Evolutionary conservation across 257 asterid species (phyloP).

Genomic region (Nemophila menziesii): DNA sequence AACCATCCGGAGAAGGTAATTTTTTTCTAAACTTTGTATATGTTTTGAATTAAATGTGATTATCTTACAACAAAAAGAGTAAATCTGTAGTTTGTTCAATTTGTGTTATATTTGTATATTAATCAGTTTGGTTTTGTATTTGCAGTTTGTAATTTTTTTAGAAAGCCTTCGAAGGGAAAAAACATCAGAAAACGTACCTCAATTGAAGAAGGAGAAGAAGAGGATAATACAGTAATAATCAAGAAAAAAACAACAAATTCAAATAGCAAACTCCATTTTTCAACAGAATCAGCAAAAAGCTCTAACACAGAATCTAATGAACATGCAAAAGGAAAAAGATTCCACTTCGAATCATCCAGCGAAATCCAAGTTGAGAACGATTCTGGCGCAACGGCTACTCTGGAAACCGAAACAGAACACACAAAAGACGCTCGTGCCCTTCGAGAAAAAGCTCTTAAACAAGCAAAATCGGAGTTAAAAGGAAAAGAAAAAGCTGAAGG

Average conservation of each 20-base stretch:
- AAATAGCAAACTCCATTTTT: conserved; percentile 53
- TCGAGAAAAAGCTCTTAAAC: conserved; percentile 70
- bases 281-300: conserved; percentile 43
- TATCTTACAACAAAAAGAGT: no score
- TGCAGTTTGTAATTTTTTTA: conserved; percentile 75
- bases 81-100: not conserved
- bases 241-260: conserved; percentile 45
- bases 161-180: conserved; percentile 66
- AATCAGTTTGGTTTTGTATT: not conserved
- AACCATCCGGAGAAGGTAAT: conserved; percentile 11
- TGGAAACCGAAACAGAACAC: conserved; percentile 88
- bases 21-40: not conserved
- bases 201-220: conserved; percentile 43
- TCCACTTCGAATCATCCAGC: conserved; percentile 68
- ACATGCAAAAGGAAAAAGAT: conserved; percentile 29
- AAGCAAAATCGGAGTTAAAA: conserved; percentile 54
- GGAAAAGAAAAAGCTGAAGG: conserved; percentile 47
- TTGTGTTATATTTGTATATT: not conserved
- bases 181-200: conserved; percentile 64
- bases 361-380: conserved; percentile 79
- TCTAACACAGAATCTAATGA: conserved; percentile 23
- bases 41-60: not conserved
- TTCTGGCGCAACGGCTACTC: conserved; percentile 64
- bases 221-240: conserved; percentile 33
- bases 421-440: conserved; percentile 75